Base-by-base conservation (phyloP, 2,329 filamentous ascomycete species). In the Microascus cirrosus region DNA sequence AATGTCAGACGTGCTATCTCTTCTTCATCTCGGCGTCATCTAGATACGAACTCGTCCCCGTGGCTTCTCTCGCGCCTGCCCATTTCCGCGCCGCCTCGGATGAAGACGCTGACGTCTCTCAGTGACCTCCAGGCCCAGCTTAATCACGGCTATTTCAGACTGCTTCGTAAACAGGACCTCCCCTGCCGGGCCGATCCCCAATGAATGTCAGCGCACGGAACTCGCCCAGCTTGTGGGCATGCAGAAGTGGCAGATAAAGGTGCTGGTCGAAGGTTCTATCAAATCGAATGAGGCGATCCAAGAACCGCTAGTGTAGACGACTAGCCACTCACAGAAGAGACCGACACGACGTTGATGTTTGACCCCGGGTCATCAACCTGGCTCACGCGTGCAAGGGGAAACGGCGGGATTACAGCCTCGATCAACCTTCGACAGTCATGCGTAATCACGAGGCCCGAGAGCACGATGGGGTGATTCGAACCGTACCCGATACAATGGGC, bases 221-320 rank as follows among this genome's bases (percentile, higher is more conserved):
- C 58, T 59, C 13, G 62, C 25, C 62, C 63, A 66, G 57, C 65
- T 60, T 12, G 55, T 57, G 3, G 64, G 64, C n/a, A 66, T 25
- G 57, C 64, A 64, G 59, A 65, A 66, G 48, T 66, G 63, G 2
- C 61, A 59, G 12, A 61, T 53, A 25, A 34, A n/a, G 24, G 25
- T 51, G 54, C 6, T 39, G 36, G 25, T 24, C 39, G 34, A 20
- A 15, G 25, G 34, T 45, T 5, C 52, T 35, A 12, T 13, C 20
- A 22, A 60, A 50, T 15, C 60, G 55, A 1, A 35, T 22, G 55
- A 51, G 56, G 15, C 53, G 54, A 61, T 42, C 59, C 60, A 60
- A 11, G 57, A 56, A 42, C 59, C 59, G 2, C 15, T 35, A 0
- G 61, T 60, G 11, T 59, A 53, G 3, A 61, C 55, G 20, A 61